These are phyloP conservation scores for Mallotus nudiflorus DNA, from an alignment of 345 rosid species.

Conservation along the genomic window DNA sequence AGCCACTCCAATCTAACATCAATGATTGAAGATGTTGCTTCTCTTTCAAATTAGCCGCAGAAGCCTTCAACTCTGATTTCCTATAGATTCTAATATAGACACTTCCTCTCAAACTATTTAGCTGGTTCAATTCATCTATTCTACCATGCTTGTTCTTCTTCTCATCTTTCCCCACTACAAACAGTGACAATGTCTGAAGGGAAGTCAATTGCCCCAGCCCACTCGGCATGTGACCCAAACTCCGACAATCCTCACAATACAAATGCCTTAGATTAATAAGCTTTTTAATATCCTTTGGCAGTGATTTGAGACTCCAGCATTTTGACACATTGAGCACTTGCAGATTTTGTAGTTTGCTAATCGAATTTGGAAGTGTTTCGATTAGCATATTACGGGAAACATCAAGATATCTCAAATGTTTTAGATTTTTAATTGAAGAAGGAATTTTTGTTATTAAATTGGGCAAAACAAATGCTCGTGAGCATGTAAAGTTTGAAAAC, in stretches of 20 bases:
- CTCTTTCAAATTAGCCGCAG: no score
- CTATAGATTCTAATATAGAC: slow-evolving; percentile 5
- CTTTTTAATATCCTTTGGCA: background rate
- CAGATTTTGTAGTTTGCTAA: no score
- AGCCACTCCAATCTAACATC: background rate
- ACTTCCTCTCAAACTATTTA: slow-evolving; percentile 7
- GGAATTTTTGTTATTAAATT: background rate
- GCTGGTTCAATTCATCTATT: background rate
- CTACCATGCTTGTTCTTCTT: background rate
- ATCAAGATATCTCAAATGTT: slow-evolving; percentile 21
- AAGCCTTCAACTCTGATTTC: no score
- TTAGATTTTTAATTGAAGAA: slow-evolving; percentile 9
- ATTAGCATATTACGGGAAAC: slow-evolving; percentile 10
- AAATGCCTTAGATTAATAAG: slow-evolving; percentile 16
- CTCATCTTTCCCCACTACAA: background rate
- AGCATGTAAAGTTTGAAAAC: no score
- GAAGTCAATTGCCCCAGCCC: slow-evolving; percentile 11
- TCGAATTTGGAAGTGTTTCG: slow-evolving; percentile 17
- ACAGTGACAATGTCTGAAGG: slow-evolving; percentile 1
- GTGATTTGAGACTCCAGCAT: background rate
- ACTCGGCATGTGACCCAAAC: slow-evolving; percentile 7
- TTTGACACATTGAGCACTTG: slow-evolving; percentile 8
- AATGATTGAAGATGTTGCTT: no score
- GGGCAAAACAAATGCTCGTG: no score
- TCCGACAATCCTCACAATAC: background rate